phyloP scores from a whole-genome alignment of 345 rosid genomes.

The Psidium friedrichsthalianum region DNA sequence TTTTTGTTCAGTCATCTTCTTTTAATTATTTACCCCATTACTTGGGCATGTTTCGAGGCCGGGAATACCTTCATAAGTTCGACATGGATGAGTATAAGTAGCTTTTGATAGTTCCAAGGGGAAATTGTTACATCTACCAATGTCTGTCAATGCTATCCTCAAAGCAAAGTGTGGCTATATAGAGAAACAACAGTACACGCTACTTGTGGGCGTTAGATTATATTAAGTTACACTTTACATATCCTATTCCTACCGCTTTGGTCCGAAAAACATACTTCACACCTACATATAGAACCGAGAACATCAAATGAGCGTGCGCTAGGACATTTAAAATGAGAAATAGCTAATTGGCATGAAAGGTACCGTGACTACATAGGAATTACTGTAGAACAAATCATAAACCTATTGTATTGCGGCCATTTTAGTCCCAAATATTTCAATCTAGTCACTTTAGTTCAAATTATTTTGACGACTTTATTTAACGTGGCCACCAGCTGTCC shows the following conservation, averaged over 20 bases:
- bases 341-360: neutral
- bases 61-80: neutral
- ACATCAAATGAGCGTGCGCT: neutral
- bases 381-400: neutral
- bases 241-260: neutral
- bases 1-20: neutral
- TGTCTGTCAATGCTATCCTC: neutral
- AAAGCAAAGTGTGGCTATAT: neutral
- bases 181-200: neutral
- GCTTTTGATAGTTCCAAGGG: neutral
- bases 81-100: neutral
- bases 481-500: neutral
- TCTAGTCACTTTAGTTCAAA: neutral
- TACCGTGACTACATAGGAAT: neutral
- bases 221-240: neutral
- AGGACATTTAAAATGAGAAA: neutral
- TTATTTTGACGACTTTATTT: neutral
- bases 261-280: neutral
- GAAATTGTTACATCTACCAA: neutral
- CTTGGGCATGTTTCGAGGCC: neutral
- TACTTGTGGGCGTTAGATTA: neutral
- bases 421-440: neutral
- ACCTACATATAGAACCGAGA: neutral
- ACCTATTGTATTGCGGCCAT: neutral
- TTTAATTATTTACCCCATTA: neutral